Evolutionary conservation across 768 basidiomycete species (phyloP), one percentile per base, ranked within the genome.

Genomic region (Mycena leptocephala): DNA sequence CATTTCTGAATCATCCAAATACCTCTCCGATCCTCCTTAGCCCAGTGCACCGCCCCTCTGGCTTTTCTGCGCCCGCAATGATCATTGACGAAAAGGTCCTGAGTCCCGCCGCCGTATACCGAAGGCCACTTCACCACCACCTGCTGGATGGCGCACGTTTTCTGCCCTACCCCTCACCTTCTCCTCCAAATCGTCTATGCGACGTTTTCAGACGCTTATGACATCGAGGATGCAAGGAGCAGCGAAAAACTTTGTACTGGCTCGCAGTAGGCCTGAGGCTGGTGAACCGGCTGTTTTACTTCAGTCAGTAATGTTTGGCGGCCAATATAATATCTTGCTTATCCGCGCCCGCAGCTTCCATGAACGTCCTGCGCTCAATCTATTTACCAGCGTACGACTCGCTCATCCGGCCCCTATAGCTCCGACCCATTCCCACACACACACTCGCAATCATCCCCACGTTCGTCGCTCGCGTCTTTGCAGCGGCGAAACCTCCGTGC

Each of bases 301-400:
- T 93, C 20, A 93, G 93, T 92, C 77, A 70, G 88, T 80, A 33
- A 3, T 24, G n/a, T 2, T 37, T 32, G 24, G n/a, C 18, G 14
- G 1, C 8, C 14, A 6, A 16, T 18, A 24, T 14, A 24, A 24
- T 37, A 32, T 16, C 26, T 33, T 4, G 6, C 24, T 48, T 13
- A 55, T n/a, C 41, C 32, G 18, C 51, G 24, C 9, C 30, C 43
- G 30, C 59, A 93, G 93, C 95, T 13, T 95, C 91, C 83, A 96
- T 95, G 95, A 92, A 96, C 79, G 90, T 96, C 72, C 88, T 97
- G 5, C 91, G 96, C 48, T 94, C 94, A 0, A 90, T 92, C 0
- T 96, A 95, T 83, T 86, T 96, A 55, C 90, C 92, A 7, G 85
- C 89, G 1, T 97, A 97, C 81, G 83, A 85, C n/a, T 84, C 87